phyloP scores from a whole-genome alignment of 2,329 filamentous ascomycete species.

The Plectosphaerella sp. region DNA sequence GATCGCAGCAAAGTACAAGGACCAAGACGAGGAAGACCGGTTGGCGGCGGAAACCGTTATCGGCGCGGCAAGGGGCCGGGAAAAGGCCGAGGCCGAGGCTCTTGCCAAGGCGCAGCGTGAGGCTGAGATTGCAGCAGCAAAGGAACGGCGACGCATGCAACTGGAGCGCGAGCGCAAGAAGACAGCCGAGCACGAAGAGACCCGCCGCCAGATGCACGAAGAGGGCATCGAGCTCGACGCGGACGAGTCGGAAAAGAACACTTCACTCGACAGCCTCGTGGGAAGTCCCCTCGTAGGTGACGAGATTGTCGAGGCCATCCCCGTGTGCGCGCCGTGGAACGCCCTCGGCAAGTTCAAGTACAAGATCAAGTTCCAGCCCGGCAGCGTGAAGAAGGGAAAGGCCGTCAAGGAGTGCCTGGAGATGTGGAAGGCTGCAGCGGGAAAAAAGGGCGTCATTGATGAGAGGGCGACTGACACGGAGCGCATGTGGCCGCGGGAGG shows the following conservation, averaged over 20 bases:
- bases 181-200: constrained; percentile 72
- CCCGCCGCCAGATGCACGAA: constrained; percentile 55
- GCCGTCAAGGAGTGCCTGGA: constrained; percentile 87
- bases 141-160: constrained; percentile 72
- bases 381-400: constrained; percentile 87
- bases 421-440: constrained; percentile 67
- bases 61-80: constrained; percentile 65
- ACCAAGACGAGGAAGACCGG: constrained; percentile 93
- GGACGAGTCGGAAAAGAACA: constrained; percentile 49
- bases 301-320: constrained; percentile 67
- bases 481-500: constrained; percentile 78
- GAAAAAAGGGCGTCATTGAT: constrained; percentile 55
- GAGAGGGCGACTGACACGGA: constrained; percentile 60
- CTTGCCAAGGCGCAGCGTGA: constrained; percentile 65
- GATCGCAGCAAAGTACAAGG: constrained; percentile 80
- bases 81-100: constrained; percentile 65
- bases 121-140: constrained; percentile 66
- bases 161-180: constrained; percentile 73
- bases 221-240: constrained; percentile 58
- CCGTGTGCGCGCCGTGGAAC: constrained; percentile 61
- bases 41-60: constrained; percentile 78
- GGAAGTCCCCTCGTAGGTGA: constrained; percentile 77
- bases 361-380: constrained; percentile 91
- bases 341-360: constrained; percentile 75
- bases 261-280: constrained; percentile 65